Percentiles rank a stretch among this genome's conserved stretches.
phyloP scores from a whole-genome alignment of 202 grass and related monocot species.

The Dendrocalamus latiflorus region DNA sequence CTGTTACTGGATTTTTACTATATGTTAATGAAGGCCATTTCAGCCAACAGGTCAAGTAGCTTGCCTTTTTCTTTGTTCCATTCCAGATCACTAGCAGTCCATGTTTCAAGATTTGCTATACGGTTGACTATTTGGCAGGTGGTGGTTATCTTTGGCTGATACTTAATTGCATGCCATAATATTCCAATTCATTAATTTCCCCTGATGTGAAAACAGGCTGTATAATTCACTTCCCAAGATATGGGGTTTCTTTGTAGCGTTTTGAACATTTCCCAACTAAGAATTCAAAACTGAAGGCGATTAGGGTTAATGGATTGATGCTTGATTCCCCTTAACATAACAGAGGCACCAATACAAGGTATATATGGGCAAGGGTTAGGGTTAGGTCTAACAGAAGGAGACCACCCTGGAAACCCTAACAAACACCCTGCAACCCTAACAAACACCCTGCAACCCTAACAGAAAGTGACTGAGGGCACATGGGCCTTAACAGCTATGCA shows the following conservation, averaged over 20 bases:
- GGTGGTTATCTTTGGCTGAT: background rate
- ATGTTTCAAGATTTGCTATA: conserved; percentile 1
- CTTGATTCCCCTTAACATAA: no score
- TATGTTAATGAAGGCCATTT: conserved; percentile 17
- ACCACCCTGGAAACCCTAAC: no score
- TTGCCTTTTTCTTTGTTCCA: background rate
- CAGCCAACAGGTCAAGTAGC: background rate
- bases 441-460: no score
- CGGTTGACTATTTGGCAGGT: background rate
- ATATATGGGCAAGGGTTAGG: no score
- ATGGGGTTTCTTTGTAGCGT: background rate
- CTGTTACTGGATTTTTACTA: conserved; percentile 14
- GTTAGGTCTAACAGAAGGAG: no score
- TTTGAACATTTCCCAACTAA: background rate
- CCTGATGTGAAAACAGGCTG: background rate
- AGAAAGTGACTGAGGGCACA: no score
- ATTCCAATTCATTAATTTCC: background rate
- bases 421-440: no score
- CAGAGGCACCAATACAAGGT: no score
- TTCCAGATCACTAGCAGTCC: background rate
- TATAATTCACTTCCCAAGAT: background rate
- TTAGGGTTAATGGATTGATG: background rate
- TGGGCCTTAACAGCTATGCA: no score
- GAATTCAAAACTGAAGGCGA: no score
- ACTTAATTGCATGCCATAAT: conserved; percentile 1